phyloP scores from a whole-genome alignment of 129 eudicot genomes.

The Smallanthus sonchifolius region DNA sequence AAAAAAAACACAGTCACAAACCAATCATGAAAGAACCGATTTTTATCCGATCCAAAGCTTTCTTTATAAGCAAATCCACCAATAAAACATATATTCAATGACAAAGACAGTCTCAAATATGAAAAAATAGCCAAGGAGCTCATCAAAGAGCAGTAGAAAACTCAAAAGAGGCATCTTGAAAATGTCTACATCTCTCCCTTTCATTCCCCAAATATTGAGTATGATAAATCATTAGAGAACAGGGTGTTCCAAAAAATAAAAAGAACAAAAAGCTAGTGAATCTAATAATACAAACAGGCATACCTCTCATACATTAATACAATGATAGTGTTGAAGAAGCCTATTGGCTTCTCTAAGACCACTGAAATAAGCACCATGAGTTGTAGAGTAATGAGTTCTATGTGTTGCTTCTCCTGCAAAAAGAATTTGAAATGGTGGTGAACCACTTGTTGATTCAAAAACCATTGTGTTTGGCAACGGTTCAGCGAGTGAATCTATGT shows the following conservation, averaged over 20 bases:
- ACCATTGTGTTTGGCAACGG: slow-evolving; percentile 51
- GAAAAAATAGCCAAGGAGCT: slow-evolving; percentile 14
- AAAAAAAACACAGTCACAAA: neutral
- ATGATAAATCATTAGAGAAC: slow-evolving; percentile 29
- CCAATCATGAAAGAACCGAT: neutral
- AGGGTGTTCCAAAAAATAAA: slow-evolving; percentile 25
- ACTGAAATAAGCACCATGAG: slow-evolving; percentile 95
- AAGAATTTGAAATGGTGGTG: slow-evolving; percentile 58
- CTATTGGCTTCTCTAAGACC: slow-evolving; percentile 95
- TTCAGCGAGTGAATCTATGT: slow-evolving; percentile 64
- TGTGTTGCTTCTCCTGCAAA: slow-evolving; percentile 98
- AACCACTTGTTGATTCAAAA: slow-evolving; percentile 10
- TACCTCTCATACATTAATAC: slow-evolving; percentile 32
- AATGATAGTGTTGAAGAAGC: slow-evolving; percentile 74
- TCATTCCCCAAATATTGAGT: slow-evolving; percentile 32
- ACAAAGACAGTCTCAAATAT: slow-evolving; percentile 34
- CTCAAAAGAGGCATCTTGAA: slow-evolving; percentile 36
- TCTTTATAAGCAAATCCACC: slow-evolving; percentile 14
- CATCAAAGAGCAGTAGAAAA: slow-evolving; percentile 20
- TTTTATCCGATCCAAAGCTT: slow-evolving; percentile 24
- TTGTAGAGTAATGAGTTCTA: slow-evolving; percentile 85
- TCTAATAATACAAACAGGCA: slow-evolving; percentile 29
- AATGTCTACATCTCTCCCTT: slow-evolving; percentile 35
- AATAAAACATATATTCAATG: slow-evolving; percentile 21
- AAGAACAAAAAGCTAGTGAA: slow-evolving; percentile 14